Percentiles rank a stretch among this genome's conserved stretches.
Conservation (phyloP, 768 basidiomycete species). For the Lenzites betulinus region DNA sequence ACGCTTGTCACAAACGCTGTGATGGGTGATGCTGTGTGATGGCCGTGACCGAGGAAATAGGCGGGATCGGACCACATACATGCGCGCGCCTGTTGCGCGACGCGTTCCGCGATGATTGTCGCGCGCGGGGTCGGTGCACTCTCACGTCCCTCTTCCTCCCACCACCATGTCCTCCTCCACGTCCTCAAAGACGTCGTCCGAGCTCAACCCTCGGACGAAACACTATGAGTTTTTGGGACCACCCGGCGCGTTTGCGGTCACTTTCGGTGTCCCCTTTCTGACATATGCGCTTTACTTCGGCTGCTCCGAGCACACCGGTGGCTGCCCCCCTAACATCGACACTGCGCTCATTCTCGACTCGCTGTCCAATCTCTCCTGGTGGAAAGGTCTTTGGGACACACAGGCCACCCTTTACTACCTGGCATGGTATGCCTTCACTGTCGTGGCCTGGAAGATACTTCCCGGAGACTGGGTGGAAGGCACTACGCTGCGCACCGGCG, state of each 20-base stretch:
- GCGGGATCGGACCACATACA: slow-evolving; percentile 6
- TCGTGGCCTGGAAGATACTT: slow-evolving; percentile 78
- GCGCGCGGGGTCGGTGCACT: slow-evolving; percentile 13
- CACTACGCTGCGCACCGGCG: slow-evolving; percentile 62
- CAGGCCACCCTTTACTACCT: slow-evolving; percentile 76
- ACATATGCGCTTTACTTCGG: slow-evolving; percentile 77
- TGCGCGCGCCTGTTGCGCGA: slow-evolving; percentile 1
- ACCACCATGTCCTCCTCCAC: slow-evolving; percentile 24
- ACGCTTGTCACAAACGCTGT: too few species aligned
- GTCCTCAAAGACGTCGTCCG: slow-evolving; percentile 12
- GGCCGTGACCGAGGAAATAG: neutral
- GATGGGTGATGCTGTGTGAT: neutral
- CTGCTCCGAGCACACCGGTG: slow-evolving; percentile 71
- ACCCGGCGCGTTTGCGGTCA: slow-evolving; percentile 70
- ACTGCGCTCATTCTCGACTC: slow-evolving; percentile 45
- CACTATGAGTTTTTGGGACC: slow-evolving; percentile 85
- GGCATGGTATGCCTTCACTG: slow-evolving; percentile 89
- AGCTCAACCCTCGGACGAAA: slow-evolving; percentile 64
- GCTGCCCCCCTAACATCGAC: slow-evolving; percentile 60
- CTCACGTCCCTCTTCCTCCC: slow-evolving; percentile 15
- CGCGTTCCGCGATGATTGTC: slow-evolving; percentile 16
- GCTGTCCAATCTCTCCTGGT: slow-evolving; percentile 57
- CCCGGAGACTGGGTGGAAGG: slow-evolving; percentile 53
- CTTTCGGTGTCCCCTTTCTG: slow-evolving; percentile 67
- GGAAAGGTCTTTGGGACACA: slow-evolving; percentile 80